A percentile compares a stretch with the other conserved stretches of the same genome.
Evolutionary conservation across 805 yeast species (phyloP).

Genomic region (Wickerhamomyces chambardii): DNA sequence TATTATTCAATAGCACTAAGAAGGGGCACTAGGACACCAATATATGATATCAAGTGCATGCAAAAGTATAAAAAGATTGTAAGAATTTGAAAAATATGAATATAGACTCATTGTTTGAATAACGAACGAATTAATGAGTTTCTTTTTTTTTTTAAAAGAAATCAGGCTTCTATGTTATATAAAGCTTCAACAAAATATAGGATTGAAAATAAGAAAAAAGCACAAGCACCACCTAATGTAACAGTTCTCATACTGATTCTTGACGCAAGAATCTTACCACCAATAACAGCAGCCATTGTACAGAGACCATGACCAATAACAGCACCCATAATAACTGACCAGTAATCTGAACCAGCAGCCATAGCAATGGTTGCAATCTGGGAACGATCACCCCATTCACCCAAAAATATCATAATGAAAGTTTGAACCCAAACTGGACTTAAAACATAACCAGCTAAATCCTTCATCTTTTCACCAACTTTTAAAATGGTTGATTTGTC

Average conservation of each 20-base stretch:
- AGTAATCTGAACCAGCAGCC: slow-evolving; percentile 94
- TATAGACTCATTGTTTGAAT: no score
- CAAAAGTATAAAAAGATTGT: no score
- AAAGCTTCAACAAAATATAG: slow-evolving; percentile 70
- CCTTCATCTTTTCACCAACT: slow-evolving; percentile 29
- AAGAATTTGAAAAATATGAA: no score
- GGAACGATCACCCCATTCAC: slow-evolving; percentile 99
- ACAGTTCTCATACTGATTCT: slow-evolving; percentile 87
- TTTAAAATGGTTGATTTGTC: slow-evolving; percentile 2
- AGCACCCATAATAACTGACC: slow-evolving; percentile 85
- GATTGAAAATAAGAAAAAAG: slow-evolving; percentile 77
- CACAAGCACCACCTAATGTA: slow-evolving; percentile 83
- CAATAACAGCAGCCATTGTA: slow-evolving; percentile 84
- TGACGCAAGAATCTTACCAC: slow-evolving; percentile 86
- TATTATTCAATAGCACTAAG: no score
- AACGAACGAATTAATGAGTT: no score
- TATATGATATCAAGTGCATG: no score
- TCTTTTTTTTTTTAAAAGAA: no score
- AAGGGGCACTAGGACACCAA: no score
- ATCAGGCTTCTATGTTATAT: slow-evolving; percentile 11
- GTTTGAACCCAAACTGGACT: slow-evolving; percentile 94
- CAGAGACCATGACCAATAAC: slow-evolving; percentile 84
- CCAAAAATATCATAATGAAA: slow-evolving; percentile 90
- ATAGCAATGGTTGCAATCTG: slow-evolving; percentile 97
- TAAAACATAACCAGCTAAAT: slow-evolving; percentile 53